These are phyloP conservation scores for Sporothrix mexicana DNA, from an alignment of 2,329 filamentous ascomycete species.

Conservation along the genomic window DNA sequence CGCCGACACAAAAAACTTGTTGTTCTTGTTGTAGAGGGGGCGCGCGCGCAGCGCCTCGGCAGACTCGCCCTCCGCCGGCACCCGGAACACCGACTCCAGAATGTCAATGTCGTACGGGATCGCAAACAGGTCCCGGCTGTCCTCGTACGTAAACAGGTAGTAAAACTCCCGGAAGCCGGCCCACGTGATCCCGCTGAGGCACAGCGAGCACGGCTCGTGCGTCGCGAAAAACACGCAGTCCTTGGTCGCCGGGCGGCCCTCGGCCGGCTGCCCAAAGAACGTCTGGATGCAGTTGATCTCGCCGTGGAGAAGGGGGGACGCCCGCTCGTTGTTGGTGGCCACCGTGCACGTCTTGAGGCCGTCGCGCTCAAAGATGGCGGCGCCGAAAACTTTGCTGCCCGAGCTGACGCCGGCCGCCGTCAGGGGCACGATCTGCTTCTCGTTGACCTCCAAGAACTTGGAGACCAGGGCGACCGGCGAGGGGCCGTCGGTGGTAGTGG, in stretches of 20 bases:
- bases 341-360: constrained; percentile 53
- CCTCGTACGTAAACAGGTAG: constrained; percentile 65
- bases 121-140: constrained; percentile 60
- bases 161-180: constrained; percentile 62
- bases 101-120: constrained; percentile 66
- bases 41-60: constrained; percentile 48
- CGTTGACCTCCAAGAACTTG: constrained; percentile 51
- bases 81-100: constrained; percentile 60
- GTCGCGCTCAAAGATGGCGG: constrained; percentile 56
- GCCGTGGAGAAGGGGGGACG: constrained; percentile 62
- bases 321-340: constrained; percentile 62
- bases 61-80: constrained; percentile 49
- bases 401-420: constrained; percentile 56
- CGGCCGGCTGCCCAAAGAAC: constrained; percentile 55
- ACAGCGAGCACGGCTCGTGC: constrained; percentile 64
- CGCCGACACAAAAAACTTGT: constrained; percentile 59
- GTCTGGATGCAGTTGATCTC: constrained; percentile 66
- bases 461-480: constrained; percentile 46
- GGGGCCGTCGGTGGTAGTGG: not conserved
- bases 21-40: constrained; percentile 60
- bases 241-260: constrained; percentile 43
- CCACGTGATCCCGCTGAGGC: constrained; percentile 64
- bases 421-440: constrained; percentile 57
- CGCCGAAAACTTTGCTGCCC: constrained; percentile 63
- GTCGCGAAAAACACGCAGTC: constrained; percentile 65